Percentiles rank a stretch among this genome's conserved stretches.
phyloP scores from a whole-genome alignment of 495 filamentous ascomycete species.

The Hyaloscypha bicolor region DNA sequence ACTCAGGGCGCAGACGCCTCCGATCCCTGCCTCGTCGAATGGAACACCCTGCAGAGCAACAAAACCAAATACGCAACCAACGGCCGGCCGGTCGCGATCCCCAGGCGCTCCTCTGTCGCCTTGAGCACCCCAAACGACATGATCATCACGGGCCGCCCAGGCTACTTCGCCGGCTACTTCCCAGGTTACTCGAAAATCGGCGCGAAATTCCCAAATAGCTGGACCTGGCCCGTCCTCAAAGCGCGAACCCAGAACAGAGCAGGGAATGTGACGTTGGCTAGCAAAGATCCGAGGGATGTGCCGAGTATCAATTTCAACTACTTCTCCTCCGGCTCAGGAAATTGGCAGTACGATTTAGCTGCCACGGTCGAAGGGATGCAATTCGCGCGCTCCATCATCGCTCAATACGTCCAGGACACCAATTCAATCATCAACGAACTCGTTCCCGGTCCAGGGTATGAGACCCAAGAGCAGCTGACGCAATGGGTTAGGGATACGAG shows the following conservation, averaged over 20 bases:
- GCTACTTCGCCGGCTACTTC: conserved; percentile 55
- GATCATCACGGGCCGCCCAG: conserved; percentile 55
- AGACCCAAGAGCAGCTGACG: conserved; percentile 43
- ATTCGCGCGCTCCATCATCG: conserved; percentile 46
- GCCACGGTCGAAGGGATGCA: conserved; percentile 51
- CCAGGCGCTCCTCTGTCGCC: conserved; percentile 46
- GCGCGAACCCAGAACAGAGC: conserved; percentile 53
- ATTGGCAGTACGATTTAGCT: conserved; percentile 41
- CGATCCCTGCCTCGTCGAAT: conserved; percentile 55
- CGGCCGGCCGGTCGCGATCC: conserved; percentile 50
- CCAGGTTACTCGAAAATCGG: conserved; percentile 36
- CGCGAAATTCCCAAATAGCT: neutral
- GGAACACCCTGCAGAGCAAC: conserved; percentile 35
- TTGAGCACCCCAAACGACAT: conserved; percentile 46
- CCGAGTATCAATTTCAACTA: conserved; percentile 60
- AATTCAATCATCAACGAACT: conserved; percentile 46
- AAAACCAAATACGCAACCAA: conserved; percentile 44
- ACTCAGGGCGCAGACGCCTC: conserved; percentile 42
- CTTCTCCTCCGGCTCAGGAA: conserved; percentile 32
- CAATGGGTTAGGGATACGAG: conserved; percentile 51
- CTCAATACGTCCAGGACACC: conserved; percentile 28
- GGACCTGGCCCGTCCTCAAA: conserved; percentile 41
- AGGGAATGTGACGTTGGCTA: conserved; percentile 51
- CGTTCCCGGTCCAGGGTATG: conserved; percentile 47
- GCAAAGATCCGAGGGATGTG: conserved; percentile 53